phyloP scores from a whole-genome alignment of 345 rosid genomes.

The Passiflora organensis region DNA sequence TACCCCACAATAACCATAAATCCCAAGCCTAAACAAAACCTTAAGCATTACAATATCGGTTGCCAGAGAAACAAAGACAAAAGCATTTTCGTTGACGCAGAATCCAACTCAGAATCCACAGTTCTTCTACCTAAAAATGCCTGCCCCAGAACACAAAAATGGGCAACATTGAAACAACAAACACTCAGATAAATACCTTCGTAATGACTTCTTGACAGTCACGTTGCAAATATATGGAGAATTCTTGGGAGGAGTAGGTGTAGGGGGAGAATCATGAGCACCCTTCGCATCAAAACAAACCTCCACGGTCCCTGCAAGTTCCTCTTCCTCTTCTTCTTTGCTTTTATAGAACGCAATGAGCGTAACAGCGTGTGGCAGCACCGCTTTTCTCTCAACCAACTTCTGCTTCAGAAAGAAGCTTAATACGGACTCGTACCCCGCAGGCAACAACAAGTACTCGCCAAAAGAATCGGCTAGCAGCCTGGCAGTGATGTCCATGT shows the following conservation, averaged over 20 bases:
- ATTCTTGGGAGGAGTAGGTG: conserved; percentile 71
- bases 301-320: conserved; percentile 84
- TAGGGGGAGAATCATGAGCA: conserved; percentile 66
- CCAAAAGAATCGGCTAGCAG: conserved; percentile 77
- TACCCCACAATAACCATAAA: too few species aligned
- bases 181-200: conserved; percentile 42
- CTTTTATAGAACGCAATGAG: conserved; percentile 60
- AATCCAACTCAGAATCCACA: not conserved
- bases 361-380: conserved; percentile 76
- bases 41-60: too few species aligned
- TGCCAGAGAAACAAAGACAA: too few species aligned
- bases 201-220: conserved; percentile 66
- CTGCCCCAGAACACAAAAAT: not conserved
- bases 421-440: conserved; percentile 55
- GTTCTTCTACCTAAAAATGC: too few species aligned
- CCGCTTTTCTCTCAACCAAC: conserved; percentile 62
- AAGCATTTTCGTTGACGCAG: too few species aligned
- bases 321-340: conserved; percentile 36
- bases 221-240: conserved; percentile 84
- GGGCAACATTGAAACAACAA: not conserved
- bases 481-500: conserved; percentile 61
- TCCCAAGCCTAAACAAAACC: too few species aligned
- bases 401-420: conserved; percentile 79
- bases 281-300: conserved; percentile 70
- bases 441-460: conserved; percentile 71